Base-by-base conservation (phyloP, 1,284 basidiomycete genomes). In the Anthracocystis walkeri region DNA sequence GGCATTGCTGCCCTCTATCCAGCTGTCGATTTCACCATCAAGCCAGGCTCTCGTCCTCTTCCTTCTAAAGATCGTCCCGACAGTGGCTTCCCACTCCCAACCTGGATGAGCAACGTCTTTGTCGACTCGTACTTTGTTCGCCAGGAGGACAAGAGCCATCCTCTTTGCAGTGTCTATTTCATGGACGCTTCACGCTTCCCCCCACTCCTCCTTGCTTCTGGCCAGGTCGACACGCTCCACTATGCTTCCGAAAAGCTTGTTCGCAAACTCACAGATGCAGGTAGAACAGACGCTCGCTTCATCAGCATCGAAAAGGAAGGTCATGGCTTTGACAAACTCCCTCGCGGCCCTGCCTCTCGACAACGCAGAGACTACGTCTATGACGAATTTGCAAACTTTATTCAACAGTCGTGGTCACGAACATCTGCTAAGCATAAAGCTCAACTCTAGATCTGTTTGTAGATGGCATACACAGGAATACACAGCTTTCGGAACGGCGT, bases 291-390 rank as follows among this genome's bases (percentile, higher is more conserved):
- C 48, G 60, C 65, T 3, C 64, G 60, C 25, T 78, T 83, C 58
- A 49, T 76, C 41, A 58, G 54, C 25, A 54, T 82, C 11, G 53
- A 65, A 27, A 65, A 67, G 31, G 81, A 80, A 51, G 80, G 77
- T 4, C 82, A 83, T 46, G 81, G 76, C 14, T 83, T 83, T 31
- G 82, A 83, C 63, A 82, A 82, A 57, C 57, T 71, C 10, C 59
- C 75, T 21, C 63, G 65, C 14, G 51, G 57, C 12, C 69, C 63
- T 4, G 68, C 69, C 3, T 77, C 79, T 18, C 40, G 58, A 27
- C 20, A 70, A 29, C 68, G 69, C 11, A 66, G 72, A 35, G 66
- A 77, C 20, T 38, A 38, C 14, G 35, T 38, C 35, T 38, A 38
- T 12, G 35, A 38, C 14, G 35, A 38, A 38, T 38, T 38, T 14